Base-by-base conservation (phyloP, 805 yeast genomes). In the Saccharomycopsis sp. region DNA sequence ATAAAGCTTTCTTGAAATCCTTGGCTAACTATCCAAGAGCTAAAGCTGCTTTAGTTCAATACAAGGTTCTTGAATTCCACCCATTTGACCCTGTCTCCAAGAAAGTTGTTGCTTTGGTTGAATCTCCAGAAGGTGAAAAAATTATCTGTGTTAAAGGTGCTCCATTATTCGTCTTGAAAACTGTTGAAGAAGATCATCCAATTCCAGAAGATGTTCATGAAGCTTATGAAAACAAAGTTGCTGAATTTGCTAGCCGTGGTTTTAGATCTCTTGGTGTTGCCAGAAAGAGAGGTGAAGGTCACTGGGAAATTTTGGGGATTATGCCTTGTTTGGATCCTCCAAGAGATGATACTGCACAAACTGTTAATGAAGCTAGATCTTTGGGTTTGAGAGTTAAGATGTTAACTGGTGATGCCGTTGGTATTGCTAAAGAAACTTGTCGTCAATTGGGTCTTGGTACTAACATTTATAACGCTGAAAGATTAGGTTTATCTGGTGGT, bases 311-410 rank as follows among this genome's bases (percentile, higher is more conserved):
- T 59, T 74, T 88, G 64, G 96, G 96, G 68, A 89, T 88, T 68
- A 87, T 88, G 96, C 96, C 96, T 70, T 87, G 95, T 74, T 84
- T 85, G 89, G 96, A 88, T 72, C 96, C 96, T 63, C 96, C 96
- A 72, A 85, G 96, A 80, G 95, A 88, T 72, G 96, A 88, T 71
- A 88, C 96, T 74, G 95, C 94, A 61, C 79, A 80, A 63, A 88
- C 96, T 65, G 93, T 88, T 65, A 68, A 74, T 68, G 96, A 88
- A 73, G 96, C 96, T 59, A 81, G 84, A 74, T 63, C 72, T 57
- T 79, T 88, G 63, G 96, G 96, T 79, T 78, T 88, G 65, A 81
- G 93, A 72, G 93, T 88, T 60, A 88, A 88, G 83, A 88, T 88
- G 96, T 81, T 88, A 68, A 88, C 96, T 72, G 96, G 96, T 81